A percentile compares a stretch with the other conserved stretches of the same genome.
phyloP scores from a whole-genome alignment of 2,329 filamentous ascomycete species.

The Parascedosporium putredinis region DNA sequence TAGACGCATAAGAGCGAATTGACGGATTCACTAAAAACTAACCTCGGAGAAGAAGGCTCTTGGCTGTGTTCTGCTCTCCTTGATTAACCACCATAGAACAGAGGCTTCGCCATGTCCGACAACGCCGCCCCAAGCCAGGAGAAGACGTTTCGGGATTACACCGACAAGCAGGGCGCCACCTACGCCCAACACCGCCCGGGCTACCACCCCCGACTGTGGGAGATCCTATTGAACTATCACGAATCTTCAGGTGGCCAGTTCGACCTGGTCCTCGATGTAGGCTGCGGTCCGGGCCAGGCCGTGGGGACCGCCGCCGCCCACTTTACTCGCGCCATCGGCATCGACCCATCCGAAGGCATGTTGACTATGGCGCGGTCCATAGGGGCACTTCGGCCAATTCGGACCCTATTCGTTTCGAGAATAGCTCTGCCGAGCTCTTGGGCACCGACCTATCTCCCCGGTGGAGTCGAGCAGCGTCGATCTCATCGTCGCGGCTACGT shows the following conservation, averaged over 20 bases:
- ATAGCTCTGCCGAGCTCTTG: constrained; percentile 34
- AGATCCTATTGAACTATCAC: constrained; percentile 36
- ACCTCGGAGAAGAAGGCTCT: too few species aligned
- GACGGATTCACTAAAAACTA: too few species aligned
- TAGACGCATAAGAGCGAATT: too few species aligned
- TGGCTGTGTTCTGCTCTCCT: too few species aligned
- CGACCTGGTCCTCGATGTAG: constrained; percentile 30
- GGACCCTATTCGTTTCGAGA: constrained; percentile 13
- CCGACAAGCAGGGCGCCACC: constrained; percentile 26
- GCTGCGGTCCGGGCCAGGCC: constrained; percentile 45
- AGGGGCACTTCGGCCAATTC: constrained; percentile 25
- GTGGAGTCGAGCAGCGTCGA: constrained; percentile 29
- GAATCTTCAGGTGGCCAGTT: constrained; percentile 28
- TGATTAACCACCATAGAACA: too few species aligned
- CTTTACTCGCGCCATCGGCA: constrained; percentile 36
- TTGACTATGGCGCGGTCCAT: constrained; percentile 21
- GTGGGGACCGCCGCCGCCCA: constrained; percentile 31
- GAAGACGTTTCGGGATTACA: constrained; percentile 3
- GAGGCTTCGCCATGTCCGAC: not conserved
- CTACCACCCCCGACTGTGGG: constrained; percentile 36
- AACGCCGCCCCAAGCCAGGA: not conserved
- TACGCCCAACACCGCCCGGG: constrained; percentile 32
- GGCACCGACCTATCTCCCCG: constrained; percentile 19
- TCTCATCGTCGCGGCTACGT: constrained; percentile 35
- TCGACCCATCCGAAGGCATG: constrained; percentile 45